Conservation (phyloP, 2,329 filamentous ascomycete genomes). For the Trichophyton schoenleinii region DNA sequence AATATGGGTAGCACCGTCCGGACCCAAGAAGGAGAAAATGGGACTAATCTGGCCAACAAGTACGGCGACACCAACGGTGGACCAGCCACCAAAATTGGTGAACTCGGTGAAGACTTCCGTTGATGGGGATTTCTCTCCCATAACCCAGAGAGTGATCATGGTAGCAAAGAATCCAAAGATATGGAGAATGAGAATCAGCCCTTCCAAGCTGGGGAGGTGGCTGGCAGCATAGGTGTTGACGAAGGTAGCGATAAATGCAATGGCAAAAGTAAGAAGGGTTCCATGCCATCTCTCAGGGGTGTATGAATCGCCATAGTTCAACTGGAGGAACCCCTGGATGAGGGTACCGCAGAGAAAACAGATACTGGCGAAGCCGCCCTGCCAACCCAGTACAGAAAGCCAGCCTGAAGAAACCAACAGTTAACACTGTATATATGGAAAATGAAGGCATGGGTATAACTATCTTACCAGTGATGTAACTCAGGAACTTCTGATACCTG, state of each 20-base stretch:
- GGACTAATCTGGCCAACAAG: slow-evolving; percentile 25
- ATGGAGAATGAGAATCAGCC: slow-evolving; percentile 38
- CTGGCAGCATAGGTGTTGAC: slow-evolving; percentile 36
- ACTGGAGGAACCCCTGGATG: slow-evolving; percentile 26
- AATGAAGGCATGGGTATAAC: background rate
- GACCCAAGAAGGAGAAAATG: slow-evolving; percentile 28
- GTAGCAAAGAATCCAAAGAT: slow-evolving; percentile 43
- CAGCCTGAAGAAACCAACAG: slow-evolving; percentile 20
- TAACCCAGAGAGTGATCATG: slow-evolving; percentile 35
- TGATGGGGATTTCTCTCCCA: slow-evolving; percentile 31
- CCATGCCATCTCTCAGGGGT: slow-evolving; percentile 36
- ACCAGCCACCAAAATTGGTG: slow-evolving; percentile 36
- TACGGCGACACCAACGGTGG: slow-evolving; percentile 32
- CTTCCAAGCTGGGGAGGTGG: slow-evolving; percentile 38
- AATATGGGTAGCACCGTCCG: slow-evolving; percentile 29
- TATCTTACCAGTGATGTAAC: slow-evolving; percentile 32
- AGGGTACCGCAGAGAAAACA: slow-evolving; percentile 23
- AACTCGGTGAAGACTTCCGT: slow-evolving; percentile 38
- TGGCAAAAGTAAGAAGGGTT: slow-evolving; percentile 37
- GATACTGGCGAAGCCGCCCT: slow-evolving; percentile 30
- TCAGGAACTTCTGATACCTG: slow-evolving; percentile 32
- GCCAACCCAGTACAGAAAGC: slow-evolving; percentile 34
- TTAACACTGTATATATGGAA: background rate
- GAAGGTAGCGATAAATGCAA: slow-evolving; percentile 27
- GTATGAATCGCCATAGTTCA: slow-evolving; percentile 29